Conservation (phyloP, 2,329 filamentous ascomycete species). For the Pyrenophora tritici-repentis region DNA sequence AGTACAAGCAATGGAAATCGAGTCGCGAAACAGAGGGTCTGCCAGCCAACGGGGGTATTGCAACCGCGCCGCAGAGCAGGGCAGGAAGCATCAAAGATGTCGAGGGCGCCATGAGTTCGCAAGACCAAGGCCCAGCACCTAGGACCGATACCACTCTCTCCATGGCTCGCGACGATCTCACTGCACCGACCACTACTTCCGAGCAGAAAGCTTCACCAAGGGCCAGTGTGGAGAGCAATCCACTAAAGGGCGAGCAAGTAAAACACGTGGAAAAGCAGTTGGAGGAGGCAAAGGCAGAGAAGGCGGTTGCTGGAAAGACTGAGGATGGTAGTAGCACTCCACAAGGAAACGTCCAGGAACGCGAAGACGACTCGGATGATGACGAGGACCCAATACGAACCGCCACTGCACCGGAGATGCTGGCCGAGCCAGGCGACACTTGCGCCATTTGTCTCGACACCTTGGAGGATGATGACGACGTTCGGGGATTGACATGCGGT, state of each 20-base stretch:
- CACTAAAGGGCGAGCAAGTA: slow-evolving; percentile 17
- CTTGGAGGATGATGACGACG: slow-evolving; percentile 92
- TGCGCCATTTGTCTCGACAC: slow-evolving; percentile 97
- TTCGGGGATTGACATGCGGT: slow-evolving; percentile 92
- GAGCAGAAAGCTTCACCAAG: slow-evolving; percentile 29
- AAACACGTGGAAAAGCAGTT: slow-evolving; percentile 29
- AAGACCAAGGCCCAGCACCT: slow-evolving; percentile 39
- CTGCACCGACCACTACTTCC: slow-evolving; percentile 43
- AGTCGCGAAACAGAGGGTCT: slow-evolving; percentile 81
- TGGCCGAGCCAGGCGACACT: slow-evolving; percentile 83
- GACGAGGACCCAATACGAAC: slow-evolving; percentile 81
- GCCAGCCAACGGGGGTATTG: slow-evolving; percentile 80
- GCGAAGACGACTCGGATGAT: slow-evolving; percentile 64
- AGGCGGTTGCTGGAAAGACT: slow-evolving; percentile 28
- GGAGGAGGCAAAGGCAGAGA: slow-evolving; percentile 5
- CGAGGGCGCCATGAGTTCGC: slow-evolving; percentile 50
- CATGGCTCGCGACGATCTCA: slow-evolving; percentile 54
- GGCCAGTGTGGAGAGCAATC: slow-evolving; percentile 28
- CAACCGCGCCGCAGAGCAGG: slow-evolving; percentile 70
- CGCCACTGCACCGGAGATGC: slow-evolving; percentile 78
- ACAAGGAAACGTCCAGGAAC: slow-evolving; percentile 29
- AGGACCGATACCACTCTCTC: slow-evolving; percentile 47
- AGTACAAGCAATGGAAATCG: slow-evolving; percentile 95
- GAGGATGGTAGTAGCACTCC: slow-evolving; percentile 26
- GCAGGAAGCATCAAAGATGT: slow-evolving; percentile 74